Evolutionary conservation across 208 protist genomes (phyloP).

Genomic region (Leishmania turanica): DNA sequence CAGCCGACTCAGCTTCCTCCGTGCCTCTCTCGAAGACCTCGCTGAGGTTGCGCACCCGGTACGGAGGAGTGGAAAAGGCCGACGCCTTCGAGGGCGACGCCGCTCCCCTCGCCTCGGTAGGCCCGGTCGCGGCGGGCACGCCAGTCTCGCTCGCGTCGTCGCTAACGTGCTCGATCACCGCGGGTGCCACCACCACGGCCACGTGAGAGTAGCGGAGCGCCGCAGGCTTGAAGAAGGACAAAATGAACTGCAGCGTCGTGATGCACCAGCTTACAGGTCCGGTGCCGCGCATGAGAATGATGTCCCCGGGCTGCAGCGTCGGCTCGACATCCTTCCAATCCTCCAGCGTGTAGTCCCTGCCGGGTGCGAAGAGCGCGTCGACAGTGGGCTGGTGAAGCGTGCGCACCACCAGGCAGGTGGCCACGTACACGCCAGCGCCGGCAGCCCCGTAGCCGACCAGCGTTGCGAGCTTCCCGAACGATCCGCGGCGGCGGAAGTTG

Average conservation of each 20-base stretch:
- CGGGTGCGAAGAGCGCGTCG: slow-evolving; percentile 38
- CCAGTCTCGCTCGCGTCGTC: slow-evolving; percentile 6
- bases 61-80: slow-evolving; percentile 4
- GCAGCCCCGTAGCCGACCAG: slow-evolving; percentile 17
- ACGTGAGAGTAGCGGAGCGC: slow-evolving; percentile 85
- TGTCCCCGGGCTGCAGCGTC: slow-evolving; percentile 73
- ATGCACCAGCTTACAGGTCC: slow-evolving; percentile 65
- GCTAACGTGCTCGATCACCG: slow-evolving; percentile 35
- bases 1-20: background rate
- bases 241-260: slow-evolving; percentile 50
- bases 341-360: slow-evolving; percentile 59
- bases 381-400: slow-evolving; percentile 35
- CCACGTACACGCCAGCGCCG: slow-evolving; percentile 34
- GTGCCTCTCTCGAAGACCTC: slow-evolving; percentile 9
- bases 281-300: slow-evolving; percentile 72
- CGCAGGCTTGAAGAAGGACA: slow-evolving; percentile 38
- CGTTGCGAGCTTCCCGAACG: slow-evolving; percentile 26
- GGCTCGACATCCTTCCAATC: slow-evolving; percentile 76
- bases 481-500: slow-evolving; percentile 20
- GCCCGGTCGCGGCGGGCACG: background rate
- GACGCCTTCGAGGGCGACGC: background rate
- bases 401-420: slow-evolving; percentile 42
- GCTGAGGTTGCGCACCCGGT: slow-evolving; percentile 14
- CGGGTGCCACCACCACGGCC: slow-evolving; percentile 79
- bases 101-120: background rate